Conservation (phyloP, 306 rosid genomes). For the Rosa lucieae region DNA sequence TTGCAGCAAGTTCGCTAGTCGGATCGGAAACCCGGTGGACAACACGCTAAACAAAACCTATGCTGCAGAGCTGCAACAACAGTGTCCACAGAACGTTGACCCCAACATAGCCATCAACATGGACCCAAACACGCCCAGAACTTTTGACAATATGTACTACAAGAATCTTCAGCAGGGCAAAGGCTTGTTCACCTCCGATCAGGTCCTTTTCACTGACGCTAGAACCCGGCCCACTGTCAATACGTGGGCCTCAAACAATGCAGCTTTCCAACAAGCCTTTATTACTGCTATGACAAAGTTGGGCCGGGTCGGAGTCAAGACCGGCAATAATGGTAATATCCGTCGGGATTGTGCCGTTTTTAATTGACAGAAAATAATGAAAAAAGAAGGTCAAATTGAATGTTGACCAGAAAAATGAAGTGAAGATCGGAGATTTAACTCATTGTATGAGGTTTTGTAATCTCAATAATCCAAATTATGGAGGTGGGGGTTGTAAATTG, state of each 20-base stretch:
- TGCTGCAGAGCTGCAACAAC: slow-evolving; percentile 35
- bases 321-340: slow-evolving; percentile 53
- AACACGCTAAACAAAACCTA: slow-evolving; percentile 44
- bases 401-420: background rate
- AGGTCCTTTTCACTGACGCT: slow-evolving; percentile 51
- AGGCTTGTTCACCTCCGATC: slow-evolving; percentile 74
- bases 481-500: background rate
- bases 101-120: slow-evolving; percentile 68
- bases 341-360: slow-evolving; percentile 59
- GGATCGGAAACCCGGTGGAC: slow-evolving; percentile 49
- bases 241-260: slow-evolving; percentile 42
- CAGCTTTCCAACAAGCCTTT: slow-evolving; percentile 50
- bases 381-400: background rate
- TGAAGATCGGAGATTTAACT: background rate
- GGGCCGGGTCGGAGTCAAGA: slow-evolving; percentile 77
- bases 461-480: background rate
- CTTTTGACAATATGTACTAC: slow-evolving; percentile 57
- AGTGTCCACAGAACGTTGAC: slow-evolving; percentile 66
- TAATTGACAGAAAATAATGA: background rate
- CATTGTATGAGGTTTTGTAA: background rate
- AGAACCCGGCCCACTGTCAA: slow-evolving; percentile 53
- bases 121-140: slow-evolving; percentile 69
- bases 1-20: slow-evolving; percentile 46
- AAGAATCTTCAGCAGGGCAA: slow-evolving; percentile 58
- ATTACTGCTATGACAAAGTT: slow-evolving; percentile 61